Percentiles rank a stretch among this genome's conserved stretches.
Evolutionary conservation across 257 asterid species (phyloP).

Genomic region (Agastache rugosa): DNA sequence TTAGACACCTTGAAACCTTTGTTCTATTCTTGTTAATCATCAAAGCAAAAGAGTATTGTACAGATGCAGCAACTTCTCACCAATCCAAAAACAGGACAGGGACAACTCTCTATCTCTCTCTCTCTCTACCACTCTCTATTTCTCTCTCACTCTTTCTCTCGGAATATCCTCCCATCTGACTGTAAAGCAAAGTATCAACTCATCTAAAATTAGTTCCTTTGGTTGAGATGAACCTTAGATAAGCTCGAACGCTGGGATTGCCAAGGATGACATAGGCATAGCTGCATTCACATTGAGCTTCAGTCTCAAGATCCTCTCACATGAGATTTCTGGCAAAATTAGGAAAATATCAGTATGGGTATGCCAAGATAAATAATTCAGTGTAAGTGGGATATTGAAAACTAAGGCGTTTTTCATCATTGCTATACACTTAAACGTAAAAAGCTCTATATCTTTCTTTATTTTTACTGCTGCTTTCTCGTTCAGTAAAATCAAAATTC

Average conservation of each 20-base stretch:
- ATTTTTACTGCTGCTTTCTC: too few species aligned
- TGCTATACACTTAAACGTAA: background rate
- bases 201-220: conserved; percentile 9
- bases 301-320: conserved; percentile 38
- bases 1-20: background rate
- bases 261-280: conserved; percentile 1
- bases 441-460: background rate
- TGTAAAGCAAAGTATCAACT: conserved; percentile 22
- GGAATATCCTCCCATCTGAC: background rate
- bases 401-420: background rate
- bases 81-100: conserved; percentile 1
- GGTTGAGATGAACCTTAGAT: conserved; percentile 24
- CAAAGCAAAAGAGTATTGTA: background rate
- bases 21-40: background rate
- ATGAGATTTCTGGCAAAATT: conserved; percentile 28
- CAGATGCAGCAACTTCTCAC: conserved; percentile 24
- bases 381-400: background rate
- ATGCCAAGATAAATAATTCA: background rate
- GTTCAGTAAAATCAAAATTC: too few species aligned
- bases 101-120: background rate
- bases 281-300: conserved; percentile 37
- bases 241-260: conserved; percentile 21
- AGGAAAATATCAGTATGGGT: background rate
- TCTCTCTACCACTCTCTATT: conserved; percentile 33
- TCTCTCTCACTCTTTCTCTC: background rate